These are phyloP conservation scores for Chaetomiaceae sp. DNA, from an alignment of 2,329 filamentous ascomycete species.

Conservation along the genomic window DNA sequence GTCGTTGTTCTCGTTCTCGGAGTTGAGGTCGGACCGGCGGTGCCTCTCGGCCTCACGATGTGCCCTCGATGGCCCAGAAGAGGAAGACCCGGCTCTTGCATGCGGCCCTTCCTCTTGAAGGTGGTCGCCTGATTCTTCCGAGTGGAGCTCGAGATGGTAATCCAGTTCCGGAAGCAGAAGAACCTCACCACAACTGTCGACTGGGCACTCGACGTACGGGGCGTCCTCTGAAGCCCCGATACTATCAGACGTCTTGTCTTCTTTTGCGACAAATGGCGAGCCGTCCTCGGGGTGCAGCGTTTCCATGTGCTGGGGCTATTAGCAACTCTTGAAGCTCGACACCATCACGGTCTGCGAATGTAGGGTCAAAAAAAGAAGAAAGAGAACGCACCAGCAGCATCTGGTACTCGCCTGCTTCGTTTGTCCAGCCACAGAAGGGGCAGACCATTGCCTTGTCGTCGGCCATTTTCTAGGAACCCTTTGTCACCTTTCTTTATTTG, in stretches of 20 bases:
- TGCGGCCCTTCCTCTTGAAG: not conserved
- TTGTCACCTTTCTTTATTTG: slow-evolving; percentile 2
- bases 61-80: slow-evolving; percentile 13
- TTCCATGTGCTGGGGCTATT: slow-evolving; percentile 30
- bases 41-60: slow-evolving; percentile 19
- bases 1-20: slow-evolving; percentile 6
- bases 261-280: slow-evolving; percentile 24
- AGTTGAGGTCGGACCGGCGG: slow-evolving; percentile 9
- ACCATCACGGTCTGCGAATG: not conserved
- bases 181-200: slow-evolving; percentile 57
- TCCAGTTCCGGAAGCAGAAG: slow-evolving; percentile 50
- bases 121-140: slow-evolving; percentile 42
- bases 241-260: slow-evolving; percentile 21
- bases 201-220: slow-evolving; percentile 49
- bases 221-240: slow-evolving; percentile 29
- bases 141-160: slow-evolving; percentile 57
- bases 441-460: slow-evolving; percentile 22
- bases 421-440: slow-evolving; percentile 37
- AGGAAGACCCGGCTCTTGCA: not conserved
- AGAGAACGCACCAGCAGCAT: slow-evolving; percentile 34
- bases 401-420: slow-evolving; percentile 31
- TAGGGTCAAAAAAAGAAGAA: not conserved
- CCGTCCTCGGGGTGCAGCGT: slow-evolving; percentile 28
- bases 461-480: slow-evolving; percentile 9
- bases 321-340: not conserved